phyloP scores from a whole-genome alignment of 768 basidiomycete genomes.

The Flagelloscypha sp. region DNA sequence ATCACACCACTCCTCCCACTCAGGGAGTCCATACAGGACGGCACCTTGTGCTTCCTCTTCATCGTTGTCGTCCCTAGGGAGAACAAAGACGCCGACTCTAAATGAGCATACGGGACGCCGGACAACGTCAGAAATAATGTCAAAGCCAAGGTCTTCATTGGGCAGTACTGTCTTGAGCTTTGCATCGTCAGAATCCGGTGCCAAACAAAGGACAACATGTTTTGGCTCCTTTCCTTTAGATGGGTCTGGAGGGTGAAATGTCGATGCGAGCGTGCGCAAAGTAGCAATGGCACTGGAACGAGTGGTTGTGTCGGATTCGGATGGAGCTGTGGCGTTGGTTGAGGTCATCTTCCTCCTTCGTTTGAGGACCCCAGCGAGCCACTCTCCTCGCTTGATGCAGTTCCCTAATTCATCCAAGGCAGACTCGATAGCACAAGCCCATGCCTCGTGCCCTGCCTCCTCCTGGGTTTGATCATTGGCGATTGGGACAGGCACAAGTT shows the following conservation, averaged over 20 bases:
- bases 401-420: slow-evolving; percentile 39
- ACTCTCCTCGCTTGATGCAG: slow-evolving; percentile 31
- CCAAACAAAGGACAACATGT: slow-evolving; percentile 47
- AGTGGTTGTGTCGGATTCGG: slow-evolving; percentile 3
- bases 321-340: slow-evolving; percentile 9
- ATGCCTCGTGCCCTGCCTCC: slow-evolving; percentile 27
- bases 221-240: slow-evolving; percentile 19
- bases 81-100: slow-evolving; percentile 26
- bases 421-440: slow-evolving; percentile 38
- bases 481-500: too few relatives aligned
- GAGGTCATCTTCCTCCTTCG: slow-evolving; percentile 18
- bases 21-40: slow-evolving; percentile 43
- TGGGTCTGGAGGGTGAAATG: slow-evolving; percentile 20
- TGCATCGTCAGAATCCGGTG: slow-evolving; percentile 29
- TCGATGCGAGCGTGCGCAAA: slow-evolving; percentile 19
- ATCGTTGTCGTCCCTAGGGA: slow-evolving; percentile 25
- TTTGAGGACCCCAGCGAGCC: slow-evolving; percentile 39
- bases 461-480: slow-evolving; percentile 22
- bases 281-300: slow-evolving; percentile 4
- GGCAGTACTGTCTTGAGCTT: slow-evolving; percentile 13
- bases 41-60: slow-evolving; percentile 17
- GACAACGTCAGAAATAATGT: slow-evolving; percentile 26
- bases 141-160: slow-evolving; percentile 32
- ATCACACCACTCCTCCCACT: too few relatives aligned
- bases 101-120: slow-evolving; percentile 50